Percentiles rank a stretch among this genome's conserved stretches.
These are phyloP conservation scores for Gelatoporia subvermispora DNA, from an alignment of 768 basidiomycete genomes.

Conservation along the genomic window DNA sequence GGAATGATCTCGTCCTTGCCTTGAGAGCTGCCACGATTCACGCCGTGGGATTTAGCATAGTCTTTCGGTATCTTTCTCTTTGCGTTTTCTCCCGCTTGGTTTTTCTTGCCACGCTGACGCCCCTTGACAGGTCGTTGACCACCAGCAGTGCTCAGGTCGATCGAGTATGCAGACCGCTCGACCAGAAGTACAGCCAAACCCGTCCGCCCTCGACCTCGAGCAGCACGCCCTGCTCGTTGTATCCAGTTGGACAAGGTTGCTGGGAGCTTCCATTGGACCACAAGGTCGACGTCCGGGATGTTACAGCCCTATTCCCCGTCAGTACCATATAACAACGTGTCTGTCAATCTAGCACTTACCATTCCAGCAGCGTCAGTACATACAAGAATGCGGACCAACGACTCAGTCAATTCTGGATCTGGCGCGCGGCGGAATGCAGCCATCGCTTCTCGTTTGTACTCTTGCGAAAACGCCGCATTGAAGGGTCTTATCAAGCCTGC, in stretches of 20 bases:
- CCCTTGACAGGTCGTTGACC: no score
- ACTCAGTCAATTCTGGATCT: no score
- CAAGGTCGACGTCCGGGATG: slow-evolving; percentile 28
- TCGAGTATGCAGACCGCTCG: slow-evolving; percentile 2
- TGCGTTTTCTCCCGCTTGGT: not conserved
- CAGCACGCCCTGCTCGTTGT: slow-evolving; percentile 31
- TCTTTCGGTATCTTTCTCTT: not conserved
- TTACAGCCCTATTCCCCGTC: slow-evolving; percentile 13
- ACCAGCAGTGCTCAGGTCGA: no score
- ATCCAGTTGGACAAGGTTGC: slow-evolving; percentile 25
- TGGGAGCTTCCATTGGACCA: slow-evolving; percentile 35
- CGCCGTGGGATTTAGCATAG: not conserved
- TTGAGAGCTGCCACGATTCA: not conserved
- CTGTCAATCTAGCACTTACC: slow-evolving; percentile 15
- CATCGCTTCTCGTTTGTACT: no score
- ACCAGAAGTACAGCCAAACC: slow-evolving; percentile 7
- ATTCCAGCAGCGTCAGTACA: slow-evolving; percentile 36
- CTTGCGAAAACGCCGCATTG: no score
- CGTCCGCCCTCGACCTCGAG: slow-evolving; percentile 7
- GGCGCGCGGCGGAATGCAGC: no score
- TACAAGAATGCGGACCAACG: slow-evolving; percentile 25
- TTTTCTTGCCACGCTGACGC: not conserved
- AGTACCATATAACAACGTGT: not conserved
- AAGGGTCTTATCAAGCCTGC: no score
- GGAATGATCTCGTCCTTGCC: not conserved